Percentiles rank a stretch among this genome's conserved stretches.
Evolutionary conservation across 192 early-diverging fungal species (phyloP).

Genomic region (Coemansia sp.): DNA sequence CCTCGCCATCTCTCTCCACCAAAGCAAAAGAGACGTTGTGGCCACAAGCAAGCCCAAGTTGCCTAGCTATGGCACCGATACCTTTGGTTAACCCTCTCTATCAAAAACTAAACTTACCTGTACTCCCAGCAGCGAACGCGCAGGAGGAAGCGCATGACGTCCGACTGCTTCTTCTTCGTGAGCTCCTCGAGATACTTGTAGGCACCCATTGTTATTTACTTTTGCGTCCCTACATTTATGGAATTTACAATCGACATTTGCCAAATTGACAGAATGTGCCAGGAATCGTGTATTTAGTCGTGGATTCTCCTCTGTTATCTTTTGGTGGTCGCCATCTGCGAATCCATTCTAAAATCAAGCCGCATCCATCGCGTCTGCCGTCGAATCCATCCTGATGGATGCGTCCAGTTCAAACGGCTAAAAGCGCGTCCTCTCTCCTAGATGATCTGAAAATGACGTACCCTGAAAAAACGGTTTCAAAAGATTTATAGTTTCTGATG

Average conservation of each 20-base stretch:
- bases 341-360: background rate
- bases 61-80: constrained; percentile 52
- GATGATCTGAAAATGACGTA: background rate
- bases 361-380: background rate
- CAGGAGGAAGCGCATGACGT: constrained; percentile 98
- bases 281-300: background rate
- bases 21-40: background rate
- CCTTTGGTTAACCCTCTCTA: constrained; percentile 29
- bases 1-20: background rate
- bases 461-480: constrained; percentile 12
- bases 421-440: background rate
- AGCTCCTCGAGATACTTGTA: constrained; percentile 95
- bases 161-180: constrained; percentile 99
- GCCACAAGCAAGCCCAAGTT: constrained; percentile 51
- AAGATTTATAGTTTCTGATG: constrained; percentile 24
- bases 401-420: background rate
- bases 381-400: background rate
- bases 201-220: constrained; percentile 61
- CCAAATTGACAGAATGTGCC: background rate
- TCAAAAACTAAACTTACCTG: constrained; percentile 58
- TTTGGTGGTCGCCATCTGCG: background rate
- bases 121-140: constrained; percentile 98
- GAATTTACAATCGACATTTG: background rate
- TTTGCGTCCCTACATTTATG: constrained; percentile 27
- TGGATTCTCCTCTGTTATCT: background rate